Evolutionary conservation across 169 alveolate species (phyloP), one percentile per base, ranked within the genome.

Genomic region (Theileria sp.): DNA sequence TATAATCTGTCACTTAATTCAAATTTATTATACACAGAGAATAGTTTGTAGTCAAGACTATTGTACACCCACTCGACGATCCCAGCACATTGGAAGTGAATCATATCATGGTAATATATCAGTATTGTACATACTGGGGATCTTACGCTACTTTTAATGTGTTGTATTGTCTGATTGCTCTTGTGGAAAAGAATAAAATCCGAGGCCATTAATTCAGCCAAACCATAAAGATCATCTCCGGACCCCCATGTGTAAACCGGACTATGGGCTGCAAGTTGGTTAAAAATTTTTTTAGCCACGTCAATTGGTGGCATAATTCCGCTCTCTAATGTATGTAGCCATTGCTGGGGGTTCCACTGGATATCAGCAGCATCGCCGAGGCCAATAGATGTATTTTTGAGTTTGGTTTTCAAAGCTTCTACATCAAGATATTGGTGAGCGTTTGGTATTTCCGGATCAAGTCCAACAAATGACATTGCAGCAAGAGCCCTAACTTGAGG

Each of bases 61-160:
- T 32, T 21, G 23, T 12, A 9, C 8, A 28, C 30, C 25, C 56
- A 30, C n/a, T 19, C 17, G 9, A 75, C 81, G 30, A 81, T 13
- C 0, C 87, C 89, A 23, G 89, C 89, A 44, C 73, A 72, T 26
- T 83, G 81, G 69, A 83, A 83, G 58, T 83, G 89, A 19, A 10
- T 12, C 86, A 77, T 78, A 30, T 26, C 70, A 26, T 36, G 30
- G 81, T 83, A 83, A 71, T 83, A 83, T 15, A 83, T 21, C 32
- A 58, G n/a, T 58, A 83, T 34, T 10, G 79, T 64, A 8, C 80
- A 66, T 7, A 68, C 73, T 25, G 50, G 86, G 25, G 12, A 4
- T 6, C 26, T 49, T 21, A 36, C 60, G 3, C 26, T 64, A 30
- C 79, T 76, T 15, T 10, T 21, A 25, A 83, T 17, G 65, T 58